Evolutionary conservation across 1,139 yeast species (phyloP).

Genomic region (Pichia sp.): DNA sequence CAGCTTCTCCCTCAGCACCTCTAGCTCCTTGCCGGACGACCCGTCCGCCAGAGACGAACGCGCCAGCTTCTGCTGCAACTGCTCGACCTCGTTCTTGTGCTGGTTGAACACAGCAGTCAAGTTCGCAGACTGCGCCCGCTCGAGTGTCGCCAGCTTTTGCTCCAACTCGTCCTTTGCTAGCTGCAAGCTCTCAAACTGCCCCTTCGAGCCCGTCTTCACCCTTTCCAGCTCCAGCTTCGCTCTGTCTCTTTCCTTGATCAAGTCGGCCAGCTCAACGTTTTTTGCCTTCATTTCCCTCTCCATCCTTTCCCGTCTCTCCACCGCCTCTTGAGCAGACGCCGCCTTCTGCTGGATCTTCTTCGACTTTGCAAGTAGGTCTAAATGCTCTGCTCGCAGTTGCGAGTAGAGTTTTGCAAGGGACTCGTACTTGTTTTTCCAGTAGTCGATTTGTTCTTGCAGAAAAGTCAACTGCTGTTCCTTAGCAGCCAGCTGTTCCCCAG

Average conservation of each 20-base stretch:
- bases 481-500: constrained; percentile 69
- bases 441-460: constrained; percentile 68
- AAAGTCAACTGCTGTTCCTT: constrained; percentile 70
- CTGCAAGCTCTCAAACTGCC: constrained; percentile 62
- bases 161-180: constrained; percentile 63
- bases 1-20: constrained; percentile 45
- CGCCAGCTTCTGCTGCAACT: constrained; percentile 38
- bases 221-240: constrained; percentile 82
- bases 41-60: constrained; percentile 24
- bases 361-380: constrained; percentile 71
- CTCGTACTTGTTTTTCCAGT: constrained; percentile 87
- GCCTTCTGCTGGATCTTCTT: constrained; percentile 87
- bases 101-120: constrained; percentile 56
- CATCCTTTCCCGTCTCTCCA: constrained; percentile 74
- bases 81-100: constrained; percentile 55
- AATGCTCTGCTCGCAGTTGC: constrained; percentile 87
- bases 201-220: constrained; percentile 59
- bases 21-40: constrained; percentile 19
- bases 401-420: constrained; percentile 86
- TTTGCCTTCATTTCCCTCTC: constrained; percentile 84
- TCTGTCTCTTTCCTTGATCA: constrained; percentile 85
- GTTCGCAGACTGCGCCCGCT: constrained; percentile 64
- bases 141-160: constrained; percentile 57
- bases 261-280: constrained; percentile 82
- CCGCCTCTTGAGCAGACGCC: constrained; percentile 88